Base-by-base conservation (phyloP, 306 rosid species). In the Quercus robur region DNA sequence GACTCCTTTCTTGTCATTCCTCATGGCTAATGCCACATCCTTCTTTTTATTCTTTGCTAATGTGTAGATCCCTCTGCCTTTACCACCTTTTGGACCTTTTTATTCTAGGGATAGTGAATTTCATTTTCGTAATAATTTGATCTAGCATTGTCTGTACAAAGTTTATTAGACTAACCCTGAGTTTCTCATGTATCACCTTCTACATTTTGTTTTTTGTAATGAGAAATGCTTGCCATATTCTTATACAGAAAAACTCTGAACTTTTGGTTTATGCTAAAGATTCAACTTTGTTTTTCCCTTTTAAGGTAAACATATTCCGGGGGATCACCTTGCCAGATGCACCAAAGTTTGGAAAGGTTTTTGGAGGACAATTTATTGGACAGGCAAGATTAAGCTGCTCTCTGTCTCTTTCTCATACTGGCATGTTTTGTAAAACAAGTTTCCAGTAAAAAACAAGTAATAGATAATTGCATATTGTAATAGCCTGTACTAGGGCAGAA, bases 341-440 rank as follows among this genome's bases (percentile, higher is more conserved):
- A 41, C 98, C 99, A 68, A 85, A 71, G 69, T 91, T 91, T 81
- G 98, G 97, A 67, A 89, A 91, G 81, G 98, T 95, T 78, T 95
- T 93, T 62, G 99, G 99, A 56, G 99, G 99, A 66, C 98, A 95
- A 76, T 28, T 93, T 23, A 80, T 95, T 84, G 98, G 96, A 83
- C 99, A 95, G 98, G 98, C 88, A 87, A 68, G 80, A 75, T 78
- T 66, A 80, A 78, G 67, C 74, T 66, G 35, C 76, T 73, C 56
- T 71, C 57, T 77, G 46, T 38, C 66, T 81, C 70, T 20, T 28
- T 63, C 0, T 56, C 28, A 14, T 4, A 21, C 35, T 67, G 73
- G 44, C 55, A 26, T 35, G 19, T 62, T 61, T 70, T 54, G 31
- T 33, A 67, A 67, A 33, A 74, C 18, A 58, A 59, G 55, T 75